Base-by-base conservation (phyloP, 257 asterid genomes). In the Rhazya stricta region DNA sequence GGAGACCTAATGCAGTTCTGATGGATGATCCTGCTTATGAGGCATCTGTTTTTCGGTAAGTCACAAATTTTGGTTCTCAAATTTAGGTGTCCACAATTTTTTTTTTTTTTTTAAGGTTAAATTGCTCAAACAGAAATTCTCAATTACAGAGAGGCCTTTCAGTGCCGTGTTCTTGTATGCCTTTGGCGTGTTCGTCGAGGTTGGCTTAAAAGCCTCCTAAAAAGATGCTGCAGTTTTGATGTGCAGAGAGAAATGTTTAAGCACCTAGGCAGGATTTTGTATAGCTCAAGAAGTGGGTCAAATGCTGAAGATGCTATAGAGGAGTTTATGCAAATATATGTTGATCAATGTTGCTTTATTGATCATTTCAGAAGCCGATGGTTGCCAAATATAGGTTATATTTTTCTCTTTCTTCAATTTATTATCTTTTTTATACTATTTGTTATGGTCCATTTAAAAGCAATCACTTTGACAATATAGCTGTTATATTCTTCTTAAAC, bases 181-280 rank as follows among this genome's bases (percentile, higher is more conserved):
- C 89, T 83, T 50, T 85, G 89, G 89, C 87, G 76, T 74, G 80
- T 85, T 68, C 91, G 89, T 56, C 85, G 86, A 36, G 41, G 83
- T 81, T 85, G 89, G 87, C 76, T 85, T 57, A 85, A 81, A 81
- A 75, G 79, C 74, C 81, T 87, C 42, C 53, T 87, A 21, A 85
- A 81, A 60, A 81, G 73, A 65, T 65, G 70, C 16, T 19, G 48
- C 70, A 65, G 48, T 30, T 34, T 65, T 36, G 70, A 65, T 21
- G 23, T 65, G 18, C 70, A 65, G 70, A 82, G 83, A 69, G 91
- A 85, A 72, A 85, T 85, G 86, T 85, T 87, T 80, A 87, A 81
- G 84, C 86, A 79, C 75, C 76, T 84, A 41, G 89, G 89, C 68
- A 75, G 76, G 79, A 83, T 87, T 81, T 78, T 87, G 80, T 87